These are phyloP conservation scores for Aquilaria malaccensis DNA, from an alignment of 345 rosid genomes.

Conservation along the genomic window DNA sequence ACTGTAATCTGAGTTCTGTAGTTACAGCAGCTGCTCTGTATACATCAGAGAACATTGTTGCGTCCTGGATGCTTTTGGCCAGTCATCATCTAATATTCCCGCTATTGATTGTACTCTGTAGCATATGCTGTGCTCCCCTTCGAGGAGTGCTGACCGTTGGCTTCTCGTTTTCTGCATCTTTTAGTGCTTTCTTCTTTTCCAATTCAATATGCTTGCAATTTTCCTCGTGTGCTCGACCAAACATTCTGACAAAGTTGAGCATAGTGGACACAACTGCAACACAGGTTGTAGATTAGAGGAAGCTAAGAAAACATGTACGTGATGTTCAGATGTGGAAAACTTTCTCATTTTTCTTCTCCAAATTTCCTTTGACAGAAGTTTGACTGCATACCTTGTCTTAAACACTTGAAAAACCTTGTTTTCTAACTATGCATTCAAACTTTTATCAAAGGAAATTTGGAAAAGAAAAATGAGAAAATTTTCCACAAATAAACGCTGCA, in stretches of 20 bases:
- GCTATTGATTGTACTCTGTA: constrained; percentile 6
- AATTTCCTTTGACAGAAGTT: too few species aligned
- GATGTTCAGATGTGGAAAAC: too few species aligned
- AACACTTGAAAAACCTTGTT: too few species aligned
- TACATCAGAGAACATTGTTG: too few species aligned
- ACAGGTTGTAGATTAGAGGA: constrained; percentile 7
- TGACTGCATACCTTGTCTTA: too few species aligned
- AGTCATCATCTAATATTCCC: constrained; percentile 7
- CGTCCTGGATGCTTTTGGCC: background rate
- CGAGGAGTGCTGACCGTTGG: constrained; percentile 18
- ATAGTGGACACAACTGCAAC: constrained; percentile 69
- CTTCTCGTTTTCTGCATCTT: constrained; percentile 42
- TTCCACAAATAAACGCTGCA: too few species aligned
- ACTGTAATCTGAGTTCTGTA: too few species aligned
- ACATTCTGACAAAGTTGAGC: constrained; percentile 68
- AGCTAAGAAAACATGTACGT: constrained; percentile 1
- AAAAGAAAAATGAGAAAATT: too few species aligned
- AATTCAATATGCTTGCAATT: constrained; percentile 65
- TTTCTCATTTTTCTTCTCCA: too few species aligned
- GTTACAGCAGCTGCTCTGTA: too few species aligned
- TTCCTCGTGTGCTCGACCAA: constrained; percentile 65
- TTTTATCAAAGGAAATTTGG: too few species aligned
- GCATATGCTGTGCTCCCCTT: constrained; percentile 16
- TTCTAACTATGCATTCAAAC: too few species aligned
- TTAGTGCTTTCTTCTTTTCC: constrained; percentile 55